Evolutionary conservation across 2,329 filamentous ascomycete species (phyloP), one percentile per base, ranked within the genome.

Genomic region (Pseudogymnoascus sp.): DNA sequence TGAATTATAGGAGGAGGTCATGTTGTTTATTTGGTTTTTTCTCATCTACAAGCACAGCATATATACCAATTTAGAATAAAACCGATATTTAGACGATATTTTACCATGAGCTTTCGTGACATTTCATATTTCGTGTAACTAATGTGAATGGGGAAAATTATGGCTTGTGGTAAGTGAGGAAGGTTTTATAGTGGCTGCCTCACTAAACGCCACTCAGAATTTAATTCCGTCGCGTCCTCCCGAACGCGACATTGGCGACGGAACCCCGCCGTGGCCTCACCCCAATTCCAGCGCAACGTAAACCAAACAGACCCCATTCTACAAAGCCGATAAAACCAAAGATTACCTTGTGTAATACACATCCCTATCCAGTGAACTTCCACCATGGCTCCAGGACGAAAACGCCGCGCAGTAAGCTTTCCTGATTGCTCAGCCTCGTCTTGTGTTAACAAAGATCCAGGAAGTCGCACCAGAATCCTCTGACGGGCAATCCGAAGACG

Each of bases 401-500:
- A 68, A 66, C 66, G 67, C 26, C 67, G 67, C 18, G 37, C 40
- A 14, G 71, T 72, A 67, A 45, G 68, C 64, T 29, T 47, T n/a
- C 23, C 16, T 26, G 42, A 51, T 8, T 14, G 7, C 11, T 18
- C n/a, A 63, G 29, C 40, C 21, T 29, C n/a, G 26, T n/a, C 60
- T 42, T 40, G 18, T 10, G 42, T 39, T 29, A 37, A 65, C 64
- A 63, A 66, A 70, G 10, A 16, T 18, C 12, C 36, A 40, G 18
- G 61, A 70, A 66, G 66, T 64, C 23, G 65, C 68, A 63, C 68
- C 69, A 26, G 68, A 69, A 40, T 57, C 51, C 51, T 14, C 51
- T 8, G 67, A 70, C 6, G 70, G 70, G 14, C 67, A 67, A 5
- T 68, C 71, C 42, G 72, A 72, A 11, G 67, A 68, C 26, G 67